Evolutionary conservation across 441 rosid genomes (phyloP), one percentile per base, ranked within the genome.

Genomic region (Biscutella auriculata): DNA sequence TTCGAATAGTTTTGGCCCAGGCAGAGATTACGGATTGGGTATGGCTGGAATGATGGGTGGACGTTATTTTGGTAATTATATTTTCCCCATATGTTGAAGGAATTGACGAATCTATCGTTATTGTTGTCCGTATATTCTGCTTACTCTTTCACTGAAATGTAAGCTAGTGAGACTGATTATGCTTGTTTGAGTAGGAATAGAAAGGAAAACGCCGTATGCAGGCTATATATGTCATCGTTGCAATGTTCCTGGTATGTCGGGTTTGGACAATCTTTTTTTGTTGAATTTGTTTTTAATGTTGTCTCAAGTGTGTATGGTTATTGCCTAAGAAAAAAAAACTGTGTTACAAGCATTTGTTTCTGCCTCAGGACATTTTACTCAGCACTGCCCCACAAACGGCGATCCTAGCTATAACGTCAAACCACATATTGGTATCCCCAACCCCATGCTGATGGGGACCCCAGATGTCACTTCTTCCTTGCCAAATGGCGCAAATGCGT

Each of bases 151-250:
- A 9, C 12, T 42, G n/a, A 33, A 16, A 15, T 49, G 25, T 9
- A 23, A 49, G 53, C 7, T 58, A 9, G 21, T 50, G 63, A 28
- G 17, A 33, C 30, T 25, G 25, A 46, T 50, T 23, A n/a, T 37
- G 6, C 16, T 0, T 33, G 26, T 8, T 7, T 40, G 73, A 46
- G 62, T 40, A 83, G 99, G 97, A 16, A 41, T 87, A 83, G 95
- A 90, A 76, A 74, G 84, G 67, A 94, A 84, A 76, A 90, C 82
- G 8, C 99, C 94, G 12, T 97, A 97, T 9, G 88, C 76, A 36
- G 99, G 99, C 60, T 94, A 87, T 73, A 68, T 84, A 8, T 94
- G 99, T 72, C 96, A 87, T 71, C 89, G 99, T 56, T 94, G 99
- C 74, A 84, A 85, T 79, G 81, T 81, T 43, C 79, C 96, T 51